phyloP scores from a whole-genome alignment of 2,329 filamentous ascomycete species.

The Plenodomus lindquistii region DNA sequence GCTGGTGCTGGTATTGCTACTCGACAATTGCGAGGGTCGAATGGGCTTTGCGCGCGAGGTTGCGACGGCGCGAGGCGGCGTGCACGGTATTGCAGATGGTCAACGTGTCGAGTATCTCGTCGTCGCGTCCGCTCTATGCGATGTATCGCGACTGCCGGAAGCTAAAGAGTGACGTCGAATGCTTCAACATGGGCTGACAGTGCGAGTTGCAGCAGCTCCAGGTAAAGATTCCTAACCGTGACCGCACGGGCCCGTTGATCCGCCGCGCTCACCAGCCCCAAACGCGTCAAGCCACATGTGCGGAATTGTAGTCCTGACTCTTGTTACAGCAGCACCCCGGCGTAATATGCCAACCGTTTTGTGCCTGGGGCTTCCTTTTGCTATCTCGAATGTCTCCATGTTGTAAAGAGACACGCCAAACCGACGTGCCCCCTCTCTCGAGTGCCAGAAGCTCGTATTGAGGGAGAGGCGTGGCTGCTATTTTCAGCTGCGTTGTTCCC shows the following conservation, averaged over 20 bases:
- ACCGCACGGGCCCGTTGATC: conserved; percentile 7
- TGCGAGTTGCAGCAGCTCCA: background rate
- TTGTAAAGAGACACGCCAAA: background rate
- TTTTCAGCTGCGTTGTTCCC: conserved; percentile 27
- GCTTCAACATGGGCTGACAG: background rate
- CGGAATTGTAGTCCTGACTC: background rate
- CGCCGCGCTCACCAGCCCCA: conserved; percentile 10
- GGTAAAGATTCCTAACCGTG: conserved; percentile 11
- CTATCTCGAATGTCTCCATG: background rate
- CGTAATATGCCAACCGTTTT: conserved; percentile 2
- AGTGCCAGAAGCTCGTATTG: background rate
- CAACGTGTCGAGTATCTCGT: background rate
- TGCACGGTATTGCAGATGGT: background rate
- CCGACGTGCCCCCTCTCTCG: no score
- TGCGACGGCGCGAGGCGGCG: background rate
- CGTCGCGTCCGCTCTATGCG: background rate
- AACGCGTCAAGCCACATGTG: conserved; percentile 3
- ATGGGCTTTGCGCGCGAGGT: conserved; percentile 8
- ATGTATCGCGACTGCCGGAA: background rate
- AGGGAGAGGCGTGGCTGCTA: conserved; percentile 7
- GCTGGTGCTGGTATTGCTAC: no score
- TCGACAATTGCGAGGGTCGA: conserved; percentile 9
- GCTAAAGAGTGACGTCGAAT: background rate
- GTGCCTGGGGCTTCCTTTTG: background rate
- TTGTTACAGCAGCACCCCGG: conserved; percentile 15